A percentile compares a stretch with the other conserved stretches of the same genome.
Evolutionary conservation across 1,139 yeast species (phyloP).

Genomic region (Protomyces pachydermus): DNA sequence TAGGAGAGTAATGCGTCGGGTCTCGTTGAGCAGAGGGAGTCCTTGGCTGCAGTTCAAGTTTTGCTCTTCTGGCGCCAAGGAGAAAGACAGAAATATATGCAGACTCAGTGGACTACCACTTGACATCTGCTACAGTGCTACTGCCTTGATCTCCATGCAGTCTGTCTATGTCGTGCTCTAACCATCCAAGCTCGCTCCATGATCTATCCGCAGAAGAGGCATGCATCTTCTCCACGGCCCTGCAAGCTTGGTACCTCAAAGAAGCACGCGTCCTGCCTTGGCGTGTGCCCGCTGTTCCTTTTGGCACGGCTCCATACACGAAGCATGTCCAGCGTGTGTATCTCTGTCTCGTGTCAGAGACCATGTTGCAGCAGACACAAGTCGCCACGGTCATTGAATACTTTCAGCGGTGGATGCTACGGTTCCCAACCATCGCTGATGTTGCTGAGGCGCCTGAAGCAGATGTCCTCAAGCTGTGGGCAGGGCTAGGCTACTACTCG

Average conservation of each 20-base stretch:
- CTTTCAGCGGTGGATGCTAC: constrained; percentile 27
- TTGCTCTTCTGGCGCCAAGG: too few relatives aligned
- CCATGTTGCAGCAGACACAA: constrained; percentile 30
- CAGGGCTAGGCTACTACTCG: constrained; percentile 30
- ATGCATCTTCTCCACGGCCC: background rate
- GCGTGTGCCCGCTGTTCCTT: constrained; percentile 23
- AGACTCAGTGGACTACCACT: too few relatives aligned
- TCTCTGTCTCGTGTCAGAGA: constrained; percentile 28
- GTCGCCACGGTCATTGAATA: constrained; percentile 29
- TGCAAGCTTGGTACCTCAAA: constrained; percentile 22
- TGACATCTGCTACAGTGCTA: too few relatives aligned
- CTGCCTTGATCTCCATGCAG: too few relatives aligned
- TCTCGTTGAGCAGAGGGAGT: background rate
- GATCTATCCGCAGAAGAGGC: background rate
- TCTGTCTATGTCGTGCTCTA: too few relatives aligned
- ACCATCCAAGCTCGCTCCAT: background rate
- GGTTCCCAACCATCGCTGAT: constrained; percentile 24
- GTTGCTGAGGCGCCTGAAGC: constrained; percentile 25
- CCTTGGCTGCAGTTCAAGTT: too few relatives aligned
- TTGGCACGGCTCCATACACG: background rate
- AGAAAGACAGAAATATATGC: too few relatives aligned
- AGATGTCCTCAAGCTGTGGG: constrained; percentile 28
- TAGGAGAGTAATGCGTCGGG: background rate
- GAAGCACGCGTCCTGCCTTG: constrained; percentile 28
- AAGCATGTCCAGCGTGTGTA: constrained; percentile 25